Percentiles rank a stretch among this genome's conserved stretches.
phyloP scores from a whole-genome alignment of 2,329 filamentous ascomycete genomes.

The Monilinia vaccinii-corymbosi region DNA sequence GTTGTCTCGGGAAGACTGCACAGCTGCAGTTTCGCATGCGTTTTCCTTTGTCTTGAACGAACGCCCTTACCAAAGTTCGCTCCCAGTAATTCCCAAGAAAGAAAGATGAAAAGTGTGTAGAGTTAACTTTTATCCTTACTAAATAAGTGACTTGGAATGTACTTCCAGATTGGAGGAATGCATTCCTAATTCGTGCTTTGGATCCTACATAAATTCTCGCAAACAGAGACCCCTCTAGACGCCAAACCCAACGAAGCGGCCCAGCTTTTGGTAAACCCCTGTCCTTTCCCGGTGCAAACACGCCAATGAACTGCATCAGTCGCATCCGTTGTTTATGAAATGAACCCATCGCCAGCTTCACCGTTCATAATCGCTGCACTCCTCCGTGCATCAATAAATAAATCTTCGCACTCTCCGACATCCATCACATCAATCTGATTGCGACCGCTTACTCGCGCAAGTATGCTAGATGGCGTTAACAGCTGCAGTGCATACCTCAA shows the following conservation, averaged over 20 bases:
- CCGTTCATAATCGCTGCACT: conserved; percentile 61
- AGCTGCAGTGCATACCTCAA: conserved; percentile 89
- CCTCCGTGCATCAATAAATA: conserved; percentile 74
- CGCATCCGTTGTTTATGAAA: conserved; percentile 21
- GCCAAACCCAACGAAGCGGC: conserved; percentile 11
- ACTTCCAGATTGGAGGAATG: conserved; percentile 4
- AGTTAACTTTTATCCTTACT: conserved; percentile 1
- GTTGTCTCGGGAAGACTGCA: conserved; percentile 30
- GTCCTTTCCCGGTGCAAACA: conserved; percentile 6
- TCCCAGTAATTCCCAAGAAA: conserved; percentile 5
- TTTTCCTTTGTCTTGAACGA: conserved; percentile 25
- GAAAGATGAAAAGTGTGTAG: background rate
- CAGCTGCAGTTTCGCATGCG: conserved; percentile 21
- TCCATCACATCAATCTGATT: conserved; percentile 69
- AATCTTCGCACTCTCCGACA: conserved; percentile 70
- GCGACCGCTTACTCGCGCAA: conserved; percentile 75
- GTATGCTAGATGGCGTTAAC: conserved; percentile 58
- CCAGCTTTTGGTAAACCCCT: conserved; percentile 12
- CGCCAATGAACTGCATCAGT: conserved; percentile 4
- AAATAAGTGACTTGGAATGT: conserved; percentile 8
- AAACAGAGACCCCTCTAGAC: conserved; percentile 12
- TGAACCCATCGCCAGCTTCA: conserved; percentile 54
- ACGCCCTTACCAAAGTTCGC: conserved; percentile 13
- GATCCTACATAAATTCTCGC: conserved; percentile 8
- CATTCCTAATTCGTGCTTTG: conserved; percentile 6